Evolutionary conservation across 2,329 filamentous ascomycete species (phyloP).

Genomic region (Exophiala oligosperma): DNA sequence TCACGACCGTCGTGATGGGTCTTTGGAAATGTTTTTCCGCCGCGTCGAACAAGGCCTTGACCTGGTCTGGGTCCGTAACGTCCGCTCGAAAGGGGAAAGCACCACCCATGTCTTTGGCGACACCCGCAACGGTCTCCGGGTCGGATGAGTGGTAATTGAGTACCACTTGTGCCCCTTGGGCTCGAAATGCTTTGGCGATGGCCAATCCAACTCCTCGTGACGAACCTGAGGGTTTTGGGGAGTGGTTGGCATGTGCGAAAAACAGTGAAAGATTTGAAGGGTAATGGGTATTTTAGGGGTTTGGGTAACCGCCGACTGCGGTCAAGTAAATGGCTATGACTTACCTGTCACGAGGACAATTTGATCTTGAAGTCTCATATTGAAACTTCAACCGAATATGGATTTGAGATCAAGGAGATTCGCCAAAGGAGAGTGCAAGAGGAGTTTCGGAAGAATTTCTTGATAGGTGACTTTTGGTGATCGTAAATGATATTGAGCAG

Average conservation of each 20-base stretch:
- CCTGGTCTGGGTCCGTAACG: constrained; percentile 16
- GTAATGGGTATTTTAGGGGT: too few species aligned
- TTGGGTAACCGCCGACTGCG: too few species aligned
- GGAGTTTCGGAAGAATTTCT: too few species aligned
- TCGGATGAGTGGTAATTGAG: constrained; percentile 21
- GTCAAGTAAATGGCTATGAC: not conserved
- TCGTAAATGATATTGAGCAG: not conserved
- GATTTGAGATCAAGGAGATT: not conserved
- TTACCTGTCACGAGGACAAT: constrained; percentile 24
- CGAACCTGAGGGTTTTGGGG: constrained; percentile 7
- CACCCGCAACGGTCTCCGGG: not conserved
- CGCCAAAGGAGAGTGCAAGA: not conserved
- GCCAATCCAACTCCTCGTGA: constrained; percentile 23
- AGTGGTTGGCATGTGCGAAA: too few species aligned
- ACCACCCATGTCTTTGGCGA: constrained; percentile 16
- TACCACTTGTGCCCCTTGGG: constrained; percentile 16
- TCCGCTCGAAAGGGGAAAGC: constrained; percentile 19
- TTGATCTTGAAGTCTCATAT: constrained; percentile 21
- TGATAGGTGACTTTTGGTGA: not conserved
- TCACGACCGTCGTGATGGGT: constrained; percentile 25
- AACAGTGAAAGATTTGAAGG: too few species aligned
- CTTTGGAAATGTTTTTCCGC: constrained; percentile 11
- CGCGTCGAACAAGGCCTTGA: constrained; percentile 17
- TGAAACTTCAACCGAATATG: not conserved
- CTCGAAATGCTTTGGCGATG: constrained; percentile 18